Evolutionary conservation across 2,329 filamentous ascomycete genomes (phyloP).

Genomic region (Pyrenochaeta sp.): DNA sequence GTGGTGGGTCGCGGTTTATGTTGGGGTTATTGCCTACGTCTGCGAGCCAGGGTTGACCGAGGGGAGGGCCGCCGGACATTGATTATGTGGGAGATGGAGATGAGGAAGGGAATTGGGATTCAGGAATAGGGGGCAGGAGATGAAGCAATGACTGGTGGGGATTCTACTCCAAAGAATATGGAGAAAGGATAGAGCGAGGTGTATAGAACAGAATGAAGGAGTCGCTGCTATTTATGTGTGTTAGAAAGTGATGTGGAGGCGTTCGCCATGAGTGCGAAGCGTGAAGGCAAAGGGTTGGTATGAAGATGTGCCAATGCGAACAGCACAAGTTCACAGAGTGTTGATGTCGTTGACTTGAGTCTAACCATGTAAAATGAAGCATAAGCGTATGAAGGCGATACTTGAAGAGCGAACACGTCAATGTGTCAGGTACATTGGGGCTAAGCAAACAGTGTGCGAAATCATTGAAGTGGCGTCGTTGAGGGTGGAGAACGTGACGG

Average conservation of each 20-base stretch:
- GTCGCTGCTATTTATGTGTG: slow-evolving; percentile 7
- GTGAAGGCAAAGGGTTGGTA: slow-evolving; percentile 23
- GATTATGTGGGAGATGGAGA: background rate
- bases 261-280: slow-evolving; percentile 5
- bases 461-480: background rate
- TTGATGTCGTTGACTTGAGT: background rate
- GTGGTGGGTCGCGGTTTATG: slow-evolving; percentile 44
- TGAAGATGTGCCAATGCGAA: slow-evolving; percentile 7
- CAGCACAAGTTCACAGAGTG: slow-evolving; percentile 8
- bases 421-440: background rate
- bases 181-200: background rate
- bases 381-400: slow-evolving; percentile 2
- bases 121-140: background rate
- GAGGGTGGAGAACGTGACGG: too few species aligned
- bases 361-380: background rate
- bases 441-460: background rate
- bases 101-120: background rate
- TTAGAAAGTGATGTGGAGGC: background rate
- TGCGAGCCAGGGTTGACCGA: slow-evolving; percentile 36
- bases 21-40: slow-evolving; percentile 47
- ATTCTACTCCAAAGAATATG: background rate
- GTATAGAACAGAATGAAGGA: background rate
- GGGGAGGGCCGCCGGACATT: slow-evolving; percentile 38
- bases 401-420: slow-evolving; percentile 18
- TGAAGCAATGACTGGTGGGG: background rate